Base-by-base conservation (phyloP, 2,329 filamentous ascomycete genomes). In the Cercospora nicotianae region DNA sequence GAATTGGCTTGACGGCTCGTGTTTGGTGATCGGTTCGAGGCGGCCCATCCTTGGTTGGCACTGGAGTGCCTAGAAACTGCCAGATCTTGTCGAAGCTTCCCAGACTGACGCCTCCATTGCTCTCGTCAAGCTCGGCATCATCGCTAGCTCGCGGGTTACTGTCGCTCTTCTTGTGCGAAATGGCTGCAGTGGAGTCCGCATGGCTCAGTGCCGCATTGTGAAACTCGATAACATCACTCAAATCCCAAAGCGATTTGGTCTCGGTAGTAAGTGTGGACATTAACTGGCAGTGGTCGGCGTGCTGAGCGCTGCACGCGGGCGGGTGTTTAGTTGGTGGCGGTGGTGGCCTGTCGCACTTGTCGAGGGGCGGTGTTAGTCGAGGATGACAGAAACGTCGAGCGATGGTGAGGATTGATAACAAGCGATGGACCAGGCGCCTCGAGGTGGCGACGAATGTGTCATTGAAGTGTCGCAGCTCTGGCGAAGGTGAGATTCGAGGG, bases 21-120 rank as follows among this genome's bases (percentile, higher is more conserved):
- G 30, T 23, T 12, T 28, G 28, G 20, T 3, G 7, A 13, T 61
- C 31, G 18, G 23, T 23, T 12, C 31, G 61, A 42, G 31, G 42
- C 5, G 48, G 16, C 7, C 31, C 51, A 28, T 26, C 42, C 16
- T 64, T 48, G 5, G 48, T n/a, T 5, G 55, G 65, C 10, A 53
- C 31, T 10, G 77, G 71, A 8, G 80, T 76, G 33, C 81, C 82
- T 20, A 84, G 72, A 42, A 78, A 79, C 63, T 81, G 75, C 74
- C 80, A 85, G n/a, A 85, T 73, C 72, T 80, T 82, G 55, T 72
- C 73, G 70, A 85, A 84, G 69, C 82, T 79, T n/a, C 83, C 83
- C 18, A 85, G 72, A 12, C 72, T 69, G 23, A 65, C 65, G 23
- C 63, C 60, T 10, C 60, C 64, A 23, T 71, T 69, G 62, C 66